Conservation (phyloP, 2,329 filamentous ascomycete species). For the Fonsecaea pugnacius region DNA sequence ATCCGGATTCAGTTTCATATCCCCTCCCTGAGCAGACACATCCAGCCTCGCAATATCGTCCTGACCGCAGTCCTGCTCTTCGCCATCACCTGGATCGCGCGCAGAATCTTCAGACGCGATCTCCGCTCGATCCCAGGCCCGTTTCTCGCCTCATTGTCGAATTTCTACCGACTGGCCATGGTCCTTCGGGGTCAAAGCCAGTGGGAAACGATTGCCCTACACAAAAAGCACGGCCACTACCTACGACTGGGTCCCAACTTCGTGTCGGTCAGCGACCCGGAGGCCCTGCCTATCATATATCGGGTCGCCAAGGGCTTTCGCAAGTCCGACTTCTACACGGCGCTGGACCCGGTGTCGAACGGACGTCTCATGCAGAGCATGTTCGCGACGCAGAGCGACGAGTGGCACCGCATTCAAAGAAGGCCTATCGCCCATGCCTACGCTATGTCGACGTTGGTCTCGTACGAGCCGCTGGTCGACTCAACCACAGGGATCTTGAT, state of each 20-base stretch:
- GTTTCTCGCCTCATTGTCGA: conserved; percentile 67
- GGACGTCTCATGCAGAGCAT: background rate
- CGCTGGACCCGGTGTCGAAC: background rate
- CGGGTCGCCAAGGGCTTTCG: conserved; percentile 3
- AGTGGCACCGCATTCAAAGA: background rate
- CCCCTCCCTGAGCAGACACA: background rate
- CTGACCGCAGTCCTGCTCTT: background rate
- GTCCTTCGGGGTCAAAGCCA: conserved; percentile 46
- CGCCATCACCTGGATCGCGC: background rate
- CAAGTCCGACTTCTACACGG: conserved; percentile 6
- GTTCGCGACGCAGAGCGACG: background rate
- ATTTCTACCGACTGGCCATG: conserved; percentile 65
- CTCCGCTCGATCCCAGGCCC: conserved; percentile 61
- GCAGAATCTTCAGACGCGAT: conserved; percentile 10
- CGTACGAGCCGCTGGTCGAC: conserved; percentile 11
- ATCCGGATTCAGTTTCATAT: background rate
- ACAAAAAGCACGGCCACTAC: conserved; percentile 26
- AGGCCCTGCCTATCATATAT: conserved; percentile 22
- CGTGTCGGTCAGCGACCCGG: conserved; percentile 22
- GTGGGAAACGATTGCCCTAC: conserved; percentile 13
- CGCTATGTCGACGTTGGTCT: conserved; percentile 10
- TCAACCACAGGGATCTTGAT: background rate
- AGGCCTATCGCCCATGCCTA: conserved; percentile 6
- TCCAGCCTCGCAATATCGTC: background rate
- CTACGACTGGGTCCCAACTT: conserved; percentile 29